These are phyloP conservation scores for Akanthomyces dipterigenus DNA, from an alignment of 2,329 filamentous ascomycete genomes.

Conservation along the genomic window DNA sequence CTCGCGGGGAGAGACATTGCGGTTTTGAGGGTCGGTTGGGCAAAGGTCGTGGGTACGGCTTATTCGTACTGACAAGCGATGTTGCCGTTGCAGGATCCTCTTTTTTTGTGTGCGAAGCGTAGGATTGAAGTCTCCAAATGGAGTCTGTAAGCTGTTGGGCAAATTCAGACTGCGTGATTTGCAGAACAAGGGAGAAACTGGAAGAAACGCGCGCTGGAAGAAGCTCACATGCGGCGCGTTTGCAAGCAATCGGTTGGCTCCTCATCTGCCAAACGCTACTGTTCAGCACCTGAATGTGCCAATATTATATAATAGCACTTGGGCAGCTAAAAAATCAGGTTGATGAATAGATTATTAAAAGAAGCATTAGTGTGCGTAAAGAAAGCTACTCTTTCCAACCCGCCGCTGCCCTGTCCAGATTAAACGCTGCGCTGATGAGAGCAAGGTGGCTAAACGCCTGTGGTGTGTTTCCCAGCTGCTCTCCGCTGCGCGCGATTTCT, in stretches of 20 bases:
- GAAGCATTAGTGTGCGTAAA: background rate
- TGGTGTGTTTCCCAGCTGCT: constrained; percentile 73
- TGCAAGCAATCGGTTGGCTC: background rate
- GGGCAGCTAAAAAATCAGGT: too few species aligned
- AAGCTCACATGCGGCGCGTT: background rate
- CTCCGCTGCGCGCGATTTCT: constrained; percentile 67
- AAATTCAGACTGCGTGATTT: too few species aligned
- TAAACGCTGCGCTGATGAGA: constrained; percentile 70
- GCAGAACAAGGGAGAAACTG: too few species aligned
- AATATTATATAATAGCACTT: background rate
- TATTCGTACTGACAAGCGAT: too few species aligned
- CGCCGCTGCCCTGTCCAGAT: constrained; percentile 42
- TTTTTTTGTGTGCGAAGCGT: too few species aligned
- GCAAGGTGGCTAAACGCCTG: constrained; percentile 74
- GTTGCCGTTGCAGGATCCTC: too few species aligned
- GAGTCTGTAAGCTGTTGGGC: too few species aligned
- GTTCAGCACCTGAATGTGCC: background rate
- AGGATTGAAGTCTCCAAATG: too few species aligned
- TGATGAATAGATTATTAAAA: too few species aligned
- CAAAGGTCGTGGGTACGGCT: too few species aligned
- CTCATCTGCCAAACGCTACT: background rate
- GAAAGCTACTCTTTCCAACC: background rate
- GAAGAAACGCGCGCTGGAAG: background rate
- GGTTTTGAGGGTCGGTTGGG: too few species aligned
- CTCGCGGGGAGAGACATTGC: too few species aligned